These are phyloP conservation scores for Candida multigemmis DNA, from an alignment of 805 yeast genomes.

Conservation along the genomic window DNA sequence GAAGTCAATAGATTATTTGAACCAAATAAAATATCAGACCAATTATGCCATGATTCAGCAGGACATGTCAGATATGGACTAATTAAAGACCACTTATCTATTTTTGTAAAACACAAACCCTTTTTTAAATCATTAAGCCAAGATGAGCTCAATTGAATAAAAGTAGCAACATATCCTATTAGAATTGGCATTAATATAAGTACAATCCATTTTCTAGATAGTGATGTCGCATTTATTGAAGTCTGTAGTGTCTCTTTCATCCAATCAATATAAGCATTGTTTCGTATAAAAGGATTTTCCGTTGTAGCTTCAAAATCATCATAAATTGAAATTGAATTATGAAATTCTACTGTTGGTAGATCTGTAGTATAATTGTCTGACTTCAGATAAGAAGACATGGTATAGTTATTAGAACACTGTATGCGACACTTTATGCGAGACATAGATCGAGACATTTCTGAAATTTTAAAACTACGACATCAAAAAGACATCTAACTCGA, in stretches of 20 bases:
- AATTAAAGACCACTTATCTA: slow-evolving; percentile 30
- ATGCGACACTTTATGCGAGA: no score
- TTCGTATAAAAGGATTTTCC: no score
- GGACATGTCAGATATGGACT: slow-evolving; percentile 37
- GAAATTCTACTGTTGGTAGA: background rate
- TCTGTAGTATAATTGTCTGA: slow-evolving; percentile 2
- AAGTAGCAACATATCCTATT: slow-evolving; percentile 40
- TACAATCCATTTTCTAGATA: slow-evolving; percentile 37
- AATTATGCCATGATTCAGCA: slow-evolving; percentile 26
- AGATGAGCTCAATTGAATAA: slow-evolving; percentile 40
- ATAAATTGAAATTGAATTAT: no score
- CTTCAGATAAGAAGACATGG: slow-evolving; percentile 2
- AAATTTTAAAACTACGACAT: background rate
- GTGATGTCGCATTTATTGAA: slow-evolving; percentile 7
- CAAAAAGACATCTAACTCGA: background rate
- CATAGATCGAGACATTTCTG: no score
- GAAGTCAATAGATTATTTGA: slow-evolving; percentile 9
- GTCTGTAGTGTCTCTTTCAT: slow-evolving; percentile 27
- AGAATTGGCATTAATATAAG: slow-evolving; percentile 35
- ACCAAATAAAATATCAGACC: slow-evolving; percentile 21
- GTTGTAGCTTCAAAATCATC: no score
- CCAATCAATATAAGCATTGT: slow-evolving; percentile 46
- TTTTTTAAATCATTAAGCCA: slow-evolving; percentile 44
- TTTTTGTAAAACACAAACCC: slow-evolving; percentile 38
- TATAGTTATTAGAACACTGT: no score